A percentile compares a stretch with the other conserved stretches of the same genome.
Evolutionary conservation across 2,329 filamentous ascomycete genomes (phyloP).

Genomic region (Sclerotinia minor): DNA sequence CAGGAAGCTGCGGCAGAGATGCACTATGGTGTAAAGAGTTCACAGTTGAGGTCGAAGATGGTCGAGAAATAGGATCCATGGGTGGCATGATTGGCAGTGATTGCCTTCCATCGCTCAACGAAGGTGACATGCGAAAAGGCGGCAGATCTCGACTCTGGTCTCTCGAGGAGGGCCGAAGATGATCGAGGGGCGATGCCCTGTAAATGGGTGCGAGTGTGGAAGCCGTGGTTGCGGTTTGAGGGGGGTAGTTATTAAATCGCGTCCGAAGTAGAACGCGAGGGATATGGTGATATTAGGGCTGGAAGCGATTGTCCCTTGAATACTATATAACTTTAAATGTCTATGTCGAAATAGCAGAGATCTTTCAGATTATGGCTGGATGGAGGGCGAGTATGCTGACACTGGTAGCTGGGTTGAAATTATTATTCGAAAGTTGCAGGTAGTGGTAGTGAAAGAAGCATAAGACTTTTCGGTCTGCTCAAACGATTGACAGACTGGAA

Average conservation of each 20-base stretch:
- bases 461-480: conserved; percentile 26
- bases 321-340: conserved; percentile 29
- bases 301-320: conserved; percentile 2
- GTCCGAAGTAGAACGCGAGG: conserved; percentile 37
- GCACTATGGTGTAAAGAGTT: conserved; percentile 48
- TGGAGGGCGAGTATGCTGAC: conserved; percentile 16
- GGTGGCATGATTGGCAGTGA: conserved; percentile 47
- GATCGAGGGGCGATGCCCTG: conserved; percentile 58
- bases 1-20: conserved; percentile 50
- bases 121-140: conserved; percentile 48
- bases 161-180: conserved; percentile 50
- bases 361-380: conserved; percentile 28
- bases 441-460: conserved; percentile 20
- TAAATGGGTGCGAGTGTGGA: conserved; percentile 58
- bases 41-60: conserved; percentile 53
- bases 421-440: conserved; percentile 18
- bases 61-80: conserved; percentile 52
- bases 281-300: conserved; percentile 22
- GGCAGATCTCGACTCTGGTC: conserved; percentile 50
- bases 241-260: conserved; percentile 37
- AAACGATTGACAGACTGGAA: conserved; percentile 39
- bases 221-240: conserved; percentile 49
- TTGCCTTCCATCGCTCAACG: conserved; percentile 48
- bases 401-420: conserved; percentile 15
- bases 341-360: conserved; percentile 31